phyloP scores from a whole-genome alignment of 2,329 filamentous ascomycete species.

The Dactylellina sp. region DNA sequence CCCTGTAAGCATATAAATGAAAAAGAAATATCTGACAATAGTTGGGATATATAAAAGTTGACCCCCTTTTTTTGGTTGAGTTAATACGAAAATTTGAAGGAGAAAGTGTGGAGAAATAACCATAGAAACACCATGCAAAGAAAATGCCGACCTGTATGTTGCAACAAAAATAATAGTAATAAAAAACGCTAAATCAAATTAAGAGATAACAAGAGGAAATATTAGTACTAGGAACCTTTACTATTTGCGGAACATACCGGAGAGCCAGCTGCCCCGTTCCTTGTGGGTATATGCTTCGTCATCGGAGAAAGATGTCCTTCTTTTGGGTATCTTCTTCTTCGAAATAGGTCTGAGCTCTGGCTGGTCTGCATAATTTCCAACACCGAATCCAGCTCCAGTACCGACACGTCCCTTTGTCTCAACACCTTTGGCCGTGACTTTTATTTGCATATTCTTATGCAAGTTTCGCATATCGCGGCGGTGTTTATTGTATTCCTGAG shows the following conservation, averaged over 20 bases:
- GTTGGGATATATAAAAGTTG: not conserved
- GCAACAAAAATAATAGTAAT: not conserved
- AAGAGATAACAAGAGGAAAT: constrained; percentile 35
- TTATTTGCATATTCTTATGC: constrained; percentile 52
- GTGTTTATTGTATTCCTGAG: constrained; percentile 50
- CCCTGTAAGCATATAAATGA: constrained; percentile 20
- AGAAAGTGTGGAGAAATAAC: constrained; percentile 49
- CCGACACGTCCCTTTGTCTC: constrained; percentile 52
- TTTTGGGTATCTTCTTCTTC: constrained; percentile 45
- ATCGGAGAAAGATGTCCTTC: constrained; percentile 50
- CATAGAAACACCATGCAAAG: constrained; percentile 45
- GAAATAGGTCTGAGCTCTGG: constrained; percentile 43
- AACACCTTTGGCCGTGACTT: constrained; percentile 48
- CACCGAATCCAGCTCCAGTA: constrained; percentile 52
- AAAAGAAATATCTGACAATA: constrained; percentile 40
- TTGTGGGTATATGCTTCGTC: constrained; percentile 50
- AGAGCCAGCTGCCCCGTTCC: constrained; percentile 46
- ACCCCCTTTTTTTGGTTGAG: constrained; percentile 10
- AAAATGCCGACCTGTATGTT: constrained; percentile 36
- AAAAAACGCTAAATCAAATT: constrained; percentile 16
- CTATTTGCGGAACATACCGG: constrained; percentile 51
- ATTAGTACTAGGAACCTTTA: constrained; percentile 48
- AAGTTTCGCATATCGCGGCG: constrained; percentile 51
- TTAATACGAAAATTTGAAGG: not conserved
- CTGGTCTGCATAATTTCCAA: constrained; percentile 51